These are phyloP conservation scores for Phoma herbarum DNA, from an alignment of 2,329 filamentous ascomycete genomes.

Conservation along the genomic window DNA sequence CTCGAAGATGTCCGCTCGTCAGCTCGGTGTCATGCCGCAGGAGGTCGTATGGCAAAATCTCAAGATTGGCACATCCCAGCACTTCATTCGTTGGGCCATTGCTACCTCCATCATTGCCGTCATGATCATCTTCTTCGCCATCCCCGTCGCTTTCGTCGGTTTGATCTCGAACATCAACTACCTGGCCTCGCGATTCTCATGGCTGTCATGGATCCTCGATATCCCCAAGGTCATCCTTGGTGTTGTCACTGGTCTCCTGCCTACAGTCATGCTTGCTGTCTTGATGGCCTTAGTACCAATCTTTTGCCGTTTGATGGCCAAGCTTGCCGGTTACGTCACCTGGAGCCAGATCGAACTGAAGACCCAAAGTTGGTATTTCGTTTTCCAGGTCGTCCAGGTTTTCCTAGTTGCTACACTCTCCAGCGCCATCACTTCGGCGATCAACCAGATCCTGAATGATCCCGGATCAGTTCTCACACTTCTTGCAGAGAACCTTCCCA, in stretches of 20 bases:
- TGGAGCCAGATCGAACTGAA: conserved; percentile 67
- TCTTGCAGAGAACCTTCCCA: conserved; percentile 78
- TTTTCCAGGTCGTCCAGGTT: conserved; percentile 91
- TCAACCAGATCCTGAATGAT: conserved; percentile 65
- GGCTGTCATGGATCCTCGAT: conserved; percentile 54
- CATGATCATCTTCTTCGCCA: conserved; percentile 57
- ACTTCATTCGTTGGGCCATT: conserved; percentile 40
- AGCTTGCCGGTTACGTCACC: conserved; percentile 51
- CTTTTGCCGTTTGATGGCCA: conserved; percentile 51
- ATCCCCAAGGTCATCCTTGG: conserved; percentile 54
- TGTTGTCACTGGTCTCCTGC: conserved; percentile 58
- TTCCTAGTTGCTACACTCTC: conserved; percentile 88
- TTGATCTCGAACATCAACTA: conserved; percentile 57
- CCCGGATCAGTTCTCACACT: conserved; percentile 69
- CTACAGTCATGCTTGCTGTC: conserved; percentile 54
- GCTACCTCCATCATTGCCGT: conserved; percentile 52
- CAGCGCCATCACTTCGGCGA: conserved; percentile 74
- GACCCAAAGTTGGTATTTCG: conserved; percentile 92
- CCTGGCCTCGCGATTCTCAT: conserved; percentile 49
- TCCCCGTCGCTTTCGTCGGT: conserved; percentile 57
- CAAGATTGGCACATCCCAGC: conserved; percentile 48
- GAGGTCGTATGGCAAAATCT: conserved; percentile 60
- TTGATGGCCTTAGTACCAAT: conserved; percentile 58
- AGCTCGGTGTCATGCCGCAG: conserved; percentile 55
- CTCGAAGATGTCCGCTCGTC: conserved; percentile 50